Conservation (phyloP, 2,329 filamentous ascomycete genomes). For the Bretziella fagacearum region DNA sequence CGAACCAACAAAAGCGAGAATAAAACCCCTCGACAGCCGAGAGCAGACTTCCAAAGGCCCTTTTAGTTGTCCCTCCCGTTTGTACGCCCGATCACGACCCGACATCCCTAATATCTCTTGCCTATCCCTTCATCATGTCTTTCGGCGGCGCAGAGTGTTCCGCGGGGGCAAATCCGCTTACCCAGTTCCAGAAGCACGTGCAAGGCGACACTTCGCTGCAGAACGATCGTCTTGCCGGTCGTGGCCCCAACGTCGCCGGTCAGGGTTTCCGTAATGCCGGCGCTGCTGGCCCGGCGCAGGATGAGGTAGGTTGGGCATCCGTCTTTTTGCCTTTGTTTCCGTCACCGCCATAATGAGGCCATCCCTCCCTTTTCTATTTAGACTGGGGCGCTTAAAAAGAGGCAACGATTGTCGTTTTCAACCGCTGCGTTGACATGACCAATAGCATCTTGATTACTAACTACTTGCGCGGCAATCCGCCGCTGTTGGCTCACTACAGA, state of each 20-base stretch:
- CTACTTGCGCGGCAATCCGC: not conserved
- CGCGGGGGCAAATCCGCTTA: slow-evolving; percentile 85
- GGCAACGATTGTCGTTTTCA: no score
- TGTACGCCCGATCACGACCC: no score
- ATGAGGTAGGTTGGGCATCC: slow-evolving; percentile 38
- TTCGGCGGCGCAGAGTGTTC: slow-evolving; percentile 96
- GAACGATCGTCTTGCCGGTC: slow-evolving; percentile 68
- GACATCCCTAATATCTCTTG: not conserved
- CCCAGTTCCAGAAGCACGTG: slow-evolving; percentile 93
- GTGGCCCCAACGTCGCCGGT: slow-evolving; percentile 51
- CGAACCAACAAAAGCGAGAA: no score
- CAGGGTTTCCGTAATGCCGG: slow-evolving; percentile 62
- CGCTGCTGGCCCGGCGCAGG: slow-evolving; percentile 47
- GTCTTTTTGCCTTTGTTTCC: not conserved
- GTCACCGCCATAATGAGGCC: no score
- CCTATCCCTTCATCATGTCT: not conserved
- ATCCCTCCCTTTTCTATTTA: no score
- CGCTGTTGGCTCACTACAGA: slow-evolving; percentile 31
- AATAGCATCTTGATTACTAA: not conserved
- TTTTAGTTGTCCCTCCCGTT: no score
- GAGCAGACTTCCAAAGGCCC: no score
- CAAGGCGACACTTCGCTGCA: slow-evolving; percentile 93
- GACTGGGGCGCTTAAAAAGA: no score
- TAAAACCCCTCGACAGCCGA: no score
- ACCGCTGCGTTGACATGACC: no score